Base-by-base conservation (phyloP, 176 grass and related monocot genomes). In the Aegilops bicornis region DNA sequence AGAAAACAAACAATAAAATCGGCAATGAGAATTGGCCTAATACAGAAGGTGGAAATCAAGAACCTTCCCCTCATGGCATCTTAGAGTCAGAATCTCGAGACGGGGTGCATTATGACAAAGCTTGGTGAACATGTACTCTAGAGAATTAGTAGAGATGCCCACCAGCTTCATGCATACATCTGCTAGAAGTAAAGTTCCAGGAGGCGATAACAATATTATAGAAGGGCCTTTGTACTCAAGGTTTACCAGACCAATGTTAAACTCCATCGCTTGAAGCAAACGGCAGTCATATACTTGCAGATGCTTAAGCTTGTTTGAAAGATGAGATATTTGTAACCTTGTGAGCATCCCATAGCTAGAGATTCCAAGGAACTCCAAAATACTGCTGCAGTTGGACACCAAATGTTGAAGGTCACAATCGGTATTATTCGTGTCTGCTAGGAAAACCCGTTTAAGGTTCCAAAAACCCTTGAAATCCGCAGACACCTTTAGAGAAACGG, bases 281-380 rank as follows among this genome's bases (percentile, higher is more conserved):
- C 15, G 82, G 36, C 54, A 84, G 0, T 16, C 7, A 12, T 11
- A 14, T 24, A 84, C 37, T 4, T 65, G 39, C 58, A 84, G 52
- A 64, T 64, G 37, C 39, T 84, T 65, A 9, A 85, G 61, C 6
- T 7, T 4, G n/a, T 33, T 23, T 22, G 39, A 65, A 47, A 10
- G 72, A 77, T 35, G 11, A 19, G 60, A 20, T 50, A 22, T 36
- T 0, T 2, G 27, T 32, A 85, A 5, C 3, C 19, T 6, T 35
- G 60, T 52, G 33, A 77, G 40, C 12, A 45, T 35, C 64, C 16
- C 15, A 85, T 58, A 64, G 1, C 6, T 0, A 24, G 39, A 8
- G 9, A 84, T 33, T 42, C 69, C 37, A 33, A 84, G 15, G 9
- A 75, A 50, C 71, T 85, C 72, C 42, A 85, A 48, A 35, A 36